Evolutionary conservation across 176 grass and related monocot species (phyloP), one percentile per base, ranked within the genome.

Genomic region (Poa annua): DNA sequence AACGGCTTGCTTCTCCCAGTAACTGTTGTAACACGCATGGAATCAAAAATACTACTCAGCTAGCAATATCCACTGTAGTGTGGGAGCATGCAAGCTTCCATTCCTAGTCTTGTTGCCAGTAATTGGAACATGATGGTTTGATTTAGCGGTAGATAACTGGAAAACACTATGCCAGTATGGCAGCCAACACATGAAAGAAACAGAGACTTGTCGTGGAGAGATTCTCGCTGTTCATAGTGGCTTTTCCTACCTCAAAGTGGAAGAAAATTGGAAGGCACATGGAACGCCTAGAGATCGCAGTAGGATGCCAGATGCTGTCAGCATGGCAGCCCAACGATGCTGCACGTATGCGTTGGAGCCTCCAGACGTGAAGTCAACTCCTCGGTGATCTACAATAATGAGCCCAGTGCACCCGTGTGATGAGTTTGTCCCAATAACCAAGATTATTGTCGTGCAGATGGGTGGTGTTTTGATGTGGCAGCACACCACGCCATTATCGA

Each of bases 61-160:
- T 41, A 79, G 45, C 24, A 64, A 24, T 59, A 7, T 59, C 12
- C 19, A 59, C 42, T 39, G 10, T 24, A 35, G 13, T 35, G 25
- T 51, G 39, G 10, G n/a, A 76, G 48, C 22, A 50, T 19, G 48
- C 50, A 78, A 65, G 60, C 39, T 78, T 11, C 17, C 75, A 17
- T 83, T 68, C 57, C 15, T 49, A 74, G 74, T 76, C 80, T 74
- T 84, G 60, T 16, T 84, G 79, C 38, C 67, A 83, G 35, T 55
- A 61, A 57, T 39, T 59, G 72, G 65, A 78, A 45, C 64, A 71
- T 70, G 25, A 57, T 38, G 60, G 17, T 62, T 55, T 78, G 21
- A 62, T 22, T 44, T 11, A 59, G 34, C 24, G 2, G 21, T 77
- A 55, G 25, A 50, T 32, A 63, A 63, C 60, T 32, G 60, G 60